Evolutionary conservation across 1,284 basidiomycete genomes (phyloP).

Genomic region (Filobasidium uniguttulatum): DNA sequence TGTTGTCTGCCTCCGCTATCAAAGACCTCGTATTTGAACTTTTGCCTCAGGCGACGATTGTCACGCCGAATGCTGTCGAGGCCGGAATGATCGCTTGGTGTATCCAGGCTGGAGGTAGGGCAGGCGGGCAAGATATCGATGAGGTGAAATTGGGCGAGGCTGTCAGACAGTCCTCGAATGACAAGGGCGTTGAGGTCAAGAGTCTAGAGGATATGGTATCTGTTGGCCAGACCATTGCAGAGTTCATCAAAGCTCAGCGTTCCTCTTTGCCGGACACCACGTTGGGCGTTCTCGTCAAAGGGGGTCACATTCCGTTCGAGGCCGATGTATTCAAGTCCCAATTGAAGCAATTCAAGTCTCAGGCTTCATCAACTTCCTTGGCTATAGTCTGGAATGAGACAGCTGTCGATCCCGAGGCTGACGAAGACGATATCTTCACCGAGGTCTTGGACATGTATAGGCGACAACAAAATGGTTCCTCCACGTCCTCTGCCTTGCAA

Average conservation of each 20-base stretch:
- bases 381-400: constrained; percentile 6
- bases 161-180: background rate
- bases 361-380: background rate
- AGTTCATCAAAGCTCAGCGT: too few species aligned
- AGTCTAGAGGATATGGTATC: constrained; percentile 51
- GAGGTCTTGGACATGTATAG: constrained; percentile 12
- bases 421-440: constrained; percentile 10
- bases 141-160: constrained; percentile 6
- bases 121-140: background rate
- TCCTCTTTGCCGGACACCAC: background rate
- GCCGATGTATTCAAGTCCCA: background rate
- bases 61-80: constrained; percentile 82
- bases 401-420: constrained; percentile 8
- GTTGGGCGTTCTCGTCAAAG: constrained; percentile 64
- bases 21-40: constrained; percentile 48
- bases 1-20: constrained; percentile 58
- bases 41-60: constrained; percentile 56
- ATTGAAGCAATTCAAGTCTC: background rate
- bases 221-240: constrained; percentile 46
- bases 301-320: constrained; percentile 56
- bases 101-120: constrained; percentile 1
- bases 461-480: background rate
- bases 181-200: constrained; percentile 33
- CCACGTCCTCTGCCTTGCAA: too few species aligned
- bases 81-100: constrained; percentile 50